Percentiles rank a stretch among this genome's conserved stretches.
These are phyloP conservation scores for Scleroderma bovista DNA, from an alignment of 768 basidiomycete genomes.

Conservation along the genomic window DNA sequence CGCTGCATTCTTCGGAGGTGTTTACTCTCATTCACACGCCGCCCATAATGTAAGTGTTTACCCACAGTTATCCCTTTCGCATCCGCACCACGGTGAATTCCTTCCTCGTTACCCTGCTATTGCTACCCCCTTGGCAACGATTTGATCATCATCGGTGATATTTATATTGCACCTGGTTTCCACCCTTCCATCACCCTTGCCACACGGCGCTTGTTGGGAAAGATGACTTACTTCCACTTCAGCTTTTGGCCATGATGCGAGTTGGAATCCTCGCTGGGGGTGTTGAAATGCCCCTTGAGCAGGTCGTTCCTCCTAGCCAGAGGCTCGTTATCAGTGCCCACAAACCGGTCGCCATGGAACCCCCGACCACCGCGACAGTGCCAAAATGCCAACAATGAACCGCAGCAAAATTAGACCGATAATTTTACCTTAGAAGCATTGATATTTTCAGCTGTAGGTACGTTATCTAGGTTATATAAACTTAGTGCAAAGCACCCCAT, in stretches of 20 bases:
- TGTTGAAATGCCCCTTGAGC: slow-evolving; percentile 44
- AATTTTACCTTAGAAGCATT: background rate
- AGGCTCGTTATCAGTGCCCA: slow-evolving; percentile 28
- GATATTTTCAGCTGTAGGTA: background rate
- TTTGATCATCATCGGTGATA: background rate
- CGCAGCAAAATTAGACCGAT: background rate
- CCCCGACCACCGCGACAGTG: background rate
- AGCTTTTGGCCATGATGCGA: slow-evolving; percentile 75
- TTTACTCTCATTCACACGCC: slow-evolving; percentile 78
- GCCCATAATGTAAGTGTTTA: slow-evolving; percentile 60
- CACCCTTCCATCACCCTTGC: too few species aligned
- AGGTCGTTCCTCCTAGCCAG: slow-evolving; percentile 42
- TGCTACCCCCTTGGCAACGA: background rate
- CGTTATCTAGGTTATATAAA: too few species aligned
- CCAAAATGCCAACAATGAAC: too few species aligned
- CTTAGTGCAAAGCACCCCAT: background rate
- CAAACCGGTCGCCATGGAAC: slow-evolving; percentile 4
- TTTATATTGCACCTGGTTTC: background rate
- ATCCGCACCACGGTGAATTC: background rate
- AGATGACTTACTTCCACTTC: background rate
- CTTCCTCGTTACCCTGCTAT: background rate
- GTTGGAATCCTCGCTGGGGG: slow-evolving; percentile 64
- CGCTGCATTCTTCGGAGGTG: slow-evolving; percentile 78
- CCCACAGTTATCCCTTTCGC: background rate
- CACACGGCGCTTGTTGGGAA: background rate